These are phyloP conservation scores for Melocanna baccifera DNA, from an alignment of 176 grass and related monocot species.

Conservation along the genomic window DNA sequence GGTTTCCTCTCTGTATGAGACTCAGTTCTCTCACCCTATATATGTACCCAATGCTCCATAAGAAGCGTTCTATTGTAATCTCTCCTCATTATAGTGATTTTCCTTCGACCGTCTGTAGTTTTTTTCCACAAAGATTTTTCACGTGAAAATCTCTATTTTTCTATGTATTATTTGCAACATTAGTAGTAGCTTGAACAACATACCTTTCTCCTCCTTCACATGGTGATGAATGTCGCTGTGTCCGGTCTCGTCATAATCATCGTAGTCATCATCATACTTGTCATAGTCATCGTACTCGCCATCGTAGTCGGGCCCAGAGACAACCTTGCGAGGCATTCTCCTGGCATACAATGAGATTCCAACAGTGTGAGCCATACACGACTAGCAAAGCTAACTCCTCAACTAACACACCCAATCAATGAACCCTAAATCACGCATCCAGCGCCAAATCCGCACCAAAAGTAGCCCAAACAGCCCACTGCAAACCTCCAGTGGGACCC, in stretches of 20 bases:
- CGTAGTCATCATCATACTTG: conserved; percentile 52
- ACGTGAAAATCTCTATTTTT: too few species aligned
- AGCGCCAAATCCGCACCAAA: background rate
- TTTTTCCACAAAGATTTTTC: too few species aligned
- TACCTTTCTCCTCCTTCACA: conserved; percentile 38
- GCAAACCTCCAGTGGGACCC: background rate
- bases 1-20: too few species aligned
- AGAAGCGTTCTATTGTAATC: too few species aligned
- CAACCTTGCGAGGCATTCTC: conserved; percentile 82
- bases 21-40: too few species aligned
- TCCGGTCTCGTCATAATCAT: conserved; percentile 46
- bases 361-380: background rate
- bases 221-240: background rate
- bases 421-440: background rate
- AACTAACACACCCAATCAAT: background rate
- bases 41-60: too few species aligned
- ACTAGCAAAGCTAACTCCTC: background rate
- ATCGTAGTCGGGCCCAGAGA: conserved; percentile 56
- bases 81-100: too few species aligned
- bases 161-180: too few species aligned
- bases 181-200: conserved; percentile 23
- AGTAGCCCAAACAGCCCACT: background rate
- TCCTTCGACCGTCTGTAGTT: too few species aligned
- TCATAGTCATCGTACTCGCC: conserved; percentile 54
- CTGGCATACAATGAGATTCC: conserved; percentile 23